Conservation (phyloP, 257 asterid species). For the Paraleonurus japonicus region DNA sequence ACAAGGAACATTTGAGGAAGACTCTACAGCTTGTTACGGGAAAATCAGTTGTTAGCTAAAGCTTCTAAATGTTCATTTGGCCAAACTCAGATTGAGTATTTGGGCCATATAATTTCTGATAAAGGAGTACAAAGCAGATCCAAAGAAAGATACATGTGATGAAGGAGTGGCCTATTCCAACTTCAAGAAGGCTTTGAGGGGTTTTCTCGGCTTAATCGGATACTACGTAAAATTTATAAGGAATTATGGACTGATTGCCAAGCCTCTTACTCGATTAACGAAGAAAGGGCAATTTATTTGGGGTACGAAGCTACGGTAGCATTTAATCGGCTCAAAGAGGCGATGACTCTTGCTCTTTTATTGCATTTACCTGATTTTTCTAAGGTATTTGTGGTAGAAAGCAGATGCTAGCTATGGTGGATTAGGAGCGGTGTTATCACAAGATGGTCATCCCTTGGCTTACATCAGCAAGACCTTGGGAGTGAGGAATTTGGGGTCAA, state of each 20-base stretch:
- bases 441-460: no score
- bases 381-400: no score
- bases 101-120: neutral
- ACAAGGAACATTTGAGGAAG: neutral
- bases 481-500: no score
- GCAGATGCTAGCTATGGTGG: no score
- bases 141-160: neutral
- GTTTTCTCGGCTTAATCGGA: neutral
- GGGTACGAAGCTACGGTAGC: no score
- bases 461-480: no score
- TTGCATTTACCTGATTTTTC: no score
- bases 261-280: neutral
- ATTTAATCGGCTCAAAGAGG: no score
- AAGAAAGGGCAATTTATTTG: neutral
- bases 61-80: neutral
- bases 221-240: neutral
- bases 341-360: no score
- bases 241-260: neutral
- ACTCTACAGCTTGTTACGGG: accelerated
- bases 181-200: neutral
- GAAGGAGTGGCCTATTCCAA: neutral
- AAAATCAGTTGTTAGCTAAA: neutral
- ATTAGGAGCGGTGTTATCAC: no score
- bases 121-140: neutral
- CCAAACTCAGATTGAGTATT: neutral